Evolutionary conservation across 2,329 filamentous ascomycete genomes (phyloP), one percentile per base, ranked within the genome.

Genomic region (Penicillium sumatraense): DNA sequence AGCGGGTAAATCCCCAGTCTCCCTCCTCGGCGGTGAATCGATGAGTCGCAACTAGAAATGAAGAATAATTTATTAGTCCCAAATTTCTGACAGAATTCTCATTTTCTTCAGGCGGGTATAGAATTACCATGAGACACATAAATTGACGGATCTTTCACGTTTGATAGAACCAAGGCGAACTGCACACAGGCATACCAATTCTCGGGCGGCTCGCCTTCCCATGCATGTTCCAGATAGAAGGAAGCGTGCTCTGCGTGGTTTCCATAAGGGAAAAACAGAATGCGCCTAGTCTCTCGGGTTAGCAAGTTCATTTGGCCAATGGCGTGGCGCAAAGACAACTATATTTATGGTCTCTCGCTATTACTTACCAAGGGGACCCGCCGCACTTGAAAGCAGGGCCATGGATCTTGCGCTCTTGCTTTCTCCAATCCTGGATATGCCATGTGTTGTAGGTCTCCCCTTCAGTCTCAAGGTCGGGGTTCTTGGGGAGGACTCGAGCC

Each of bases 1-100:
- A 99, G 53, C 93, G 83, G n/a, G 95, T 99, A 73, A 99, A 99
- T 1, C 95, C 95, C 95, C 95, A 99, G 68, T 99, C 95, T 21
- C 91, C 92, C 75, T 99, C 95, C 40, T 98, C 95, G 60, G 90
- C 90, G 3, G 92, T 98, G 75, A 98, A 99, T 56, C 95, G 89
- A 72, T 99, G 95, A 65, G 93, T 91, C n/a, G 95, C 95, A 40
- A 81, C 83, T 81, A 51, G 14, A 27, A 1, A 27, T 3, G 18
- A 44, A 16, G 5, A 27, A 8, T 8, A 44, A 16, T n/a, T n/a
- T n/a, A n/a, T n/a, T n/a, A n/a, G n/a, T n/a, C n/a, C n/a, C n/a
- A n/a, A n/a, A n/a, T n/a, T n/a, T n/a, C n/a, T n/a, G n/a, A n/a
- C n/a, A n/a, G n/a, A n/a, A n/a, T n/a, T n/a, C n/a, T n/a, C n/a